These are phyloP conservation scores for Citeromyces matritensis DNA, from an alignment of 805 yeast genomes.

Conservation along the genomic window DNA sequence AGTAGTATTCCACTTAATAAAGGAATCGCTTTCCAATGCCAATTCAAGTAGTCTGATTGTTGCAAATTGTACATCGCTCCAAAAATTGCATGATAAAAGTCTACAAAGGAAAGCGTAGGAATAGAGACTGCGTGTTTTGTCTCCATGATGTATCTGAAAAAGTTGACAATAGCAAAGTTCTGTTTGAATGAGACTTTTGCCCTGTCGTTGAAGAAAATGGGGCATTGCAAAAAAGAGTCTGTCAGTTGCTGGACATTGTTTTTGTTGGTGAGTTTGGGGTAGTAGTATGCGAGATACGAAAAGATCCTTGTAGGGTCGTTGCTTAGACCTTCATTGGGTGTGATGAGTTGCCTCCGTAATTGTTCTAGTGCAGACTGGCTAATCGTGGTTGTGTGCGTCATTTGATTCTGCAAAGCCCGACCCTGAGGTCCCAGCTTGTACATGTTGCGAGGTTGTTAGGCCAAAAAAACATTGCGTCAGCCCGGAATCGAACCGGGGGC, in stretches of 20 bases:
- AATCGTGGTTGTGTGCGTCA: conserved; percentile 8
- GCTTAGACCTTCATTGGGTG: conserved; percentile 17
- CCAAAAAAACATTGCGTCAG: background rate
- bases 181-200: conserved; percentile 13
- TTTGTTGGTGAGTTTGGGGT: conserved; percentile 31
- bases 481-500: no score
- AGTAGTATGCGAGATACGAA: conserved; percentile 33
- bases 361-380: conserved; percentile 26
- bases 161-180: conserved; percentile 26
- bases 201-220: conserved; percentile 14
- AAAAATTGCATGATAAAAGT: conserved; percentile 22
- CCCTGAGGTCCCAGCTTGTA: conserved; percentile 11
- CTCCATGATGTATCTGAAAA: conserved; percentile 26
- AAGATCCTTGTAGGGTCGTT: conserved; percentile 18
- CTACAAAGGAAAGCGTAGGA: conserved; percentile 29
- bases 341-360: conserved; percentile 24
- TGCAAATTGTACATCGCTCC: conserved; percentile 18
- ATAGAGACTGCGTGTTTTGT: conserved; percentile 28
- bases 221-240: conserved; percentile 26
- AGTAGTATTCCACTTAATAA: conserved; percentile 27
- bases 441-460: conserved; percentile 1
- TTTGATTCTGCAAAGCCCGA: conserved; percentile 7
- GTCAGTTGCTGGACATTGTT: conserved; percentile 28
- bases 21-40: conserved; percentile 32
- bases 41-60: conserved; percentile 5